Evolutionary conservation across 2,329 filamentous ascomycete genomes (phyloP).

Genomic region (Dothistroma pini): DNA sequence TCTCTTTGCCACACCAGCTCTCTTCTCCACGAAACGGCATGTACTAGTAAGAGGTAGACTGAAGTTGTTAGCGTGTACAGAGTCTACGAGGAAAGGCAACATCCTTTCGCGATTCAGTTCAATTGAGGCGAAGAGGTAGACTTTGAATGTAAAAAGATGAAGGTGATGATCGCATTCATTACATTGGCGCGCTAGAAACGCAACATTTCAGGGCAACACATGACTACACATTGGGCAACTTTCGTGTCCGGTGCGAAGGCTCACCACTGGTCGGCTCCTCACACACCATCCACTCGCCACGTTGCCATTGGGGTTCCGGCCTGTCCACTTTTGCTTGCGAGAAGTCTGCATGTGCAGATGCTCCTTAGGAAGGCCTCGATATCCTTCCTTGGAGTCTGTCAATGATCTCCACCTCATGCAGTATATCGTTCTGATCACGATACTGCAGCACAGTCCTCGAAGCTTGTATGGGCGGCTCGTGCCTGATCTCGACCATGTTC

Average conservation of each 20-base stretch:
- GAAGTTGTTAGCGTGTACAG: slow-evolving; percentile 7
- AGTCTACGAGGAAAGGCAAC: not conserved
- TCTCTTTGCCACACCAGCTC: slow-evolving; percentile 4
- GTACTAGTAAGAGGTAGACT: not conserved
- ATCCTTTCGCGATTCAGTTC: not conserved
- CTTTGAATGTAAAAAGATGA: too few relatives aligned
- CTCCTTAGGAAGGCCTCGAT: not conserved
- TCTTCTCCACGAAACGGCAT: not conserved
- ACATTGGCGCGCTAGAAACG: not conserved
- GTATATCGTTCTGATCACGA: not conserved
- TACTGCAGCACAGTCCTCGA: not conserved
- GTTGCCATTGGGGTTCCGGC: not conserved
- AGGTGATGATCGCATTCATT: not conserved
- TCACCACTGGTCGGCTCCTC: not conserved
- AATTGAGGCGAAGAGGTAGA: not conserved
- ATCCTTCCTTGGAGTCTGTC: not conserved
- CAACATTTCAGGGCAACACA: not conserved
- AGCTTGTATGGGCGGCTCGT: not conserved
- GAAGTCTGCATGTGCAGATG: not conserved
- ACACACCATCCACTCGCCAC: not conserved
- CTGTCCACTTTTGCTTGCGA: not conserved
- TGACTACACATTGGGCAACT: not conserved
- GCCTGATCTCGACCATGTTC: not conserved
- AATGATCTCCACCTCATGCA: not conserved
- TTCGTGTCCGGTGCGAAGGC: not conserved